Conservation (phyloP, 1,284 basidiomycete genomes). For the Xerocomus minutiporus region DNA sequence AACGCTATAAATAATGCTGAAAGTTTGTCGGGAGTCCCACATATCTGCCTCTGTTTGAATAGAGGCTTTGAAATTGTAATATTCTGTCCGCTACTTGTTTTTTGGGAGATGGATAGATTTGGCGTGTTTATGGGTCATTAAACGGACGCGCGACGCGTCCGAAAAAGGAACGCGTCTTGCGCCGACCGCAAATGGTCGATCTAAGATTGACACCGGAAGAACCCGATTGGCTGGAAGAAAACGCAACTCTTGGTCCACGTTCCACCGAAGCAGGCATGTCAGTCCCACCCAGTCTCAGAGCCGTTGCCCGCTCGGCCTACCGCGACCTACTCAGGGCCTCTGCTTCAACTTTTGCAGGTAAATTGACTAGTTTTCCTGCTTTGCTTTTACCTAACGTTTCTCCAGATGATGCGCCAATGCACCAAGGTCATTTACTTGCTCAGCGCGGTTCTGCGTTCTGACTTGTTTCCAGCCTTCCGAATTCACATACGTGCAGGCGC, state of each 20-base stretch:
- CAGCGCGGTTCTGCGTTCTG: conserved; percentile 7
- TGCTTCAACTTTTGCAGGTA: conserved; percentile 61
- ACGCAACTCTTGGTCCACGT: background rate
- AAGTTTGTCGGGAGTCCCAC: conserved; percentile 14
- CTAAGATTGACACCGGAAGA: conserved; percentile 24
- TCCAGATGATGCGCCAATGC: conserved; percentile 51
- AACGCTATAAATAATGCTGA: conserved; percentile 18
- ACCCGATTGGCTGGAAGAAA: conserved; percentile 18
- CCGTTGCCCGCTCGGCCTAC: conserved; percentile 67
- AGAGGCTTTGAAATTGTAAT: conserved; percentile 19
- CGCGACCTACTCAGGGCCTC: conserved; percentile 64
- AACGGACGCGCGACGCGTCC: conserved; percentile 34
- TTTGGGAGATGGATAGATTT: conserved; percentile 30
- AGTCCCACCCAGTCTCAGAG: conserved; percentile 41
- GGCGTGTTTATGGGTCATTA: conserved; percentile 32
- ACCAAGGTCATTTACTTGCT: conserved; percentile 40
- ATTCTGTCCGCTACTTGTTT: conserved; percentile 31
- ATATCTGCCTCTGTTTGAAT: conserved; percentile 16
- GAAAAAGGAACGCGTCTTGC: conserved; percentile 42
- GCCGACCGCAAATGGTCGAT: conserved; percentile 33
- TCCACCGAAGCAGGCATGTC: conserved; percentile 35
- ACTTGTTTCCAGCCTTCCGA: conserved; percentile 53
- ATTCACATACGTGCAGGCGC: conserved; percentile 54
- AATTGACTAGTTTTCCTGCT: background rate
- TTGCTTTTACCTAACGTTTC: conserved; percentile 1